phyloP scores from a whole-genome alignment of 495 filamentous ascomycete species.

The Talaromyces nanjingensis region DNA sequence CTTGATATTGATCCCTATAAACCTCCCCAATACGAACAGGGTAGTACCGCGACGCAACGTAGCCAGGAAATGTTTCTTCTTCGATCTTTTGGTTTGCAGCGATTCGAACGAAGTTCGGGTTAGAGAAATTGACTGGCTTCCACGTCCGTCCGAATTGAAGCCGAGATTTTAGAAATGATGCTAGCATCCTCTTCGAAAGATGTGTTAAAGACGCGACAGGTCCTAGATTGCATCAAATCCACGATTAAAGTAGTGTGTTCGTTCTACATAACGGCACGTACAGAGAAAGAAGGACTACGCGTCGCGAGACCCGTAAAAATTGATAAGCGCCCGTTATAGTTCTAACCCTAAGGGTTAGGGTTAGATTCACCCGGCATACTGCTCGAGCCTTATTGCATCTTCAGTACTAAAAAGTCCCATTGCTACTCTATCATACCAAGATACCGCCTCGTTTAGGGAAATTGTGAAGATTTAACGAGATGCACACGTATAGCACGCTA shows the following conservation, averaged over 20 bases:
- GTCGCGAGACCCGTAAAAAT: too few species aligned
- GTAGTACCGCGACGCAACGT: slow-evolving; percentile 5
- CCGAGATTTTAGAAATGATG: slow-evolving; percentile 11
- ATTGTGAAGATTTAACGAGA: too few species aligned
- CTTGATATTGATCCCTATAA: slow-evolving; percentile 31
- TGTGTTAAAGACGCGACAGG: neutral
- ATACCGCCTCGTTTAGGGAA: too few species aligned
- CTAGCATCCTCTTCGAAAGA: slow-evolving; percentile 4
- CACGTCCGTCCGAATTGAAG: slow-evolving; percentile 9
- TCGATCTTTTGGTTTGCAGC: slow-evolving; percentile 12
- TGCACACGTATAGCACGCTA: too few species aligned
- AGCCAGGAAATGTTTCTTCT: slow-evolving; percentile 12
- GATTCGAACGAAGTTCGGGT: slow-evolving; percentile 13
- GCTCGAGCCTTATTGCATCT: too few species aligned
- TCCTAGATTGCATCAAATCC: neutral
- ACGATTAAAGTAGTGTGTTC: neutral
- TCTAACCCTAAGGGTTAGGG: too few species aligned
- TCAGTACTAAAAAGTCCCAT: too few species aligned
- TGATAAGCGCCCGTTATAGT: too few species aligned
- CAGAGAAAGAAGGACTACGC: too few species aligned
- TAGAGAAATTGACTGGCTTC: slow-evolving; percentile 17
- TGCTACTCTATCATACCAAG: too few species aligned
- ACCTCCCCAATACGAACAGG: slow-evolving; percentile 24
- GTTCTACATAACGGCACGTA: too few species aligned
- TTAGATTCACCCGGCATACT: too few species aligned